Conservation (phyloP, 2,329 filamentous ascomycete species). For the Cladorrhinum sp. region DNA sequence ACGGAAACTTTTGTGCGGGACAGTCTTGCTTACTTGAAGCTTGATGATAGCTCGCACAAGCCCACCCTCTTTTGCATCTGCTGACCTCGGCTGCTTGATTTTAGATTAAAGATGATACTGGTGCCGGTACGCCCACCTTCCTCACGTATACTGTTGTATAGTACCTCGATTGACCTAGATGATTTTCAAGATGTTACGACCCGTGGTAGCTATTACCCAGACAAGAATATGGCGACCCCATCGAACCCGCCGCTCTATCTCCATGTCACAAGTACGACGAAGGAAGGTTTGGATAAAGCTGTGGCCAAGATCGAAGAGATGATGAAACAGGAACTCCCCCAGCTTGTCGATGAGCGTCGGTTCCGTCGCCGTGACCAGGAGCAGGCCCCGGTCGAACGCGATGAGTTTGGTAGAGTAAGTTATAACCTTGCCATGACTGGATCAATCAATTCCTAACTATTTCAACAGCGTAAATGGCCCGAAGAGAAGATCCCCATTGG, state of each 20-base stretch:
- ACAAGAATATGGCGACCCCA: slow-evolving; percentile 94
- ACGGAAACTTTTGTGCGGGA: slow-evolving; percentile 46
- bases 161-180: slow-evolving; percentile 59
- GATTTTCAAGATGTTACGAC: slow-evolving; percentile 91
- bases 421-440: background rate
- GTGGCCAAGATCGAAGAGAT: slow-evolving; percentile 87
- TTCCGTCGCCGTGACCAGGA: slow-evolving; percentile 57
- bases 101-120: slow-evolving; percentile 99
- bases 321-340: slow-evolving; percentile 93
- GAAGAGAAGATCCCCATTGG: slow-evolving; percentile 91
- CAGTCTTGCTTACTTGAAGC: slow-evolving; percentile 68
- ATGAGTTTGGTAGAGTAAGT: slow-evolving; percentile 81
- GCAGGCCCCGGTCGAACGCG: slow-evolving; percentile 64
- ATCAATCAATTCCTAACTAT: slow-evolving; percentile 26
- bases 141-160: slow-evolving; percentile 42
- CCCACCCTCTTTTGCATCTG: slow-evolving; percentile 77
- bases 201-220: slow-evolving; percentile 91
- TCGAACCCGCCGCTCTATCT: slow-evolving; percentile 93
- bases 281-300: slow-evolving; percentile 86
- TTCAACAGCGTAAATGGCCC: slow-evolving; percentile 87
- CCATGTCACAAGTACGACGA: slow-evolving; percentile 89
- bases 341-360: slow-evolving; percentile 76
- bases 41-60: slow-evolving; percentile 61
- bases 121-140: slow-evolving; percentile 86
- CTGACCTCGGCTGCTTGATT: slow-evolving; percentile 88